Conservation (phyloP, 1,284 basidiomycete genomes). For the Limonomyces culmigenus region DNA sequence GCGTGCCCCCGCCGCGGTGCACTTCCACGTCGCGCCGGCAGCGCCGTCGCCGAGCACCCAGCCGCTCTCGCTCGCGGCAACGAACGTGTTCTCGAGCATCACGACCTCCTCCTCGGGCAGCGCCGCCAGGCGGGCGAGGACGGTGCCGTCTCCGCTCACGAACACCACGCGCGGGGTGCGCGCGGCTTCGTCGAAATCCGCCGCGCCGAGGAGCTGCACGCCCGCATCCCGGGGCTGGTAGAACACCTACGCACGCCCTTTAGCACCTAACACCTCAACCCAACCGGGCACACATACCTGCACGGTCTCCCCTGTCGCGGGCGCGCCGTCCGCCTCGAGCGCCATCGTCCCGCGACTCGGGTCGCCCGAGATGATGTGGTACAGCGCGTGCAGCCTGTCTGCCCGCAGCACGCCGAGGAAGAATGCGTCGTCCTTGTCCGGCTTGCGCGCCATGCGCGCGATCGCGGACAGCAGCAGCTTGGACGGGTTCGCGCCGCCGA, state of each 20-base stretch:
- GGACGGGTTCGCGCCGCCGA: slow-evolving; percentile 54
- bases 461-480: slow-evolving; percentile 50
- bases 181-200: background rate
- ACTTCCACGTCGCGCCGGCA: slow-evolving; percentile 19
- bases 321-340: slow-evolving; percentile 45
- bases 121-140: slow-evolving; percentile 4
- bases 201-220: too few relatives aligned
- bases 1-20: slow-evolving; percentile 17
- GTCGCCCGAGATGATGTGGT: slow-evolving; percentile 61
- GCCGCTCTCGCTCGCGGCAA: slow-evolving; percentile 44
- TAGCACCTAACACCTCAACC: too few relatives aligned
- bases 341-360: slow-evolving; percentile 63
- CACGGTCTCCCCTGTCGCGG: slow-evolving; percentile 36
- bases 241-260: too few relatives aligned
- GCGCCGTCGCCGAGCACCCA: slow-evolving; percentile 19
- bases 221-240: too few relatives aligned
- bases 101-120: slow-evolving; percentile 5
- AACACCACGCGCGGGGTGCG: slow-evolving; percentile 6
- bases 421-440: slow-evolving; percentile 52
- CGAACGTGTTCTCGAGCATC: slow-evolving; percentile 22
- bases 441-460: slow-evolving; percentile 16
- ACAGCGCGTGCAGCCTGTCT: slow-evolving; percentile 26
- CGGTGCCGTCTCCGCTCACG: slow-evolving; percentile 5
- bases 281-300: too few relatives aligned
- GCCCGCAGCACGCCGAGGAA: slow-evolving; percentile 37